phyloP scores from a whole-genome alignment of 2,329 filamentous ascomycete species.

The Trematosphaeria pertusa region DNA sequence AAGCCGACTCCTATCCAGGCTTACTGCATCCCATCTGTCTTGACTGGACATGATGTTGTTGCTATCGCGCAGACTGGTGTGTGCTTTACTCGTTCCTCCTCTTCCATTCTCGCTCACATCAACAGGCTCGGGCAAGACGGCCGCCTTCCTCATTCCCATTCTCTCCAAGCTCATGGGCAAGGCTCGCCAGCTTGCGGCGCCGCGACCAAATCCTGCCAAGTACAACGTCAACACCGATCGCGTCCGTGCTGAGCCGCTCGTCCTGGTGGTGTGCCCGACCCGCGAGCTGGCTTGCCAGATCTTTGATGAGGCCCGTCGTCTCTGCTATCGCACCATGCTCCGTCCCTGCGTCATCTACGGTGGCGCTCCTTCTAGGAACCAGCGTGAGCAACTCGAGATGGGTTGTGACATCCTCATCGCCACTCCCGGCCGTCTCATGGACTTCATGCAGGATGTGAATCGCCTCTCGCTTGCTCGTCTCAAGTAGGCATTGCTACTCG shows the following conservation, averaged over 20 bases:
- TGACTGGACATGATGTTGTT: slow-evolving; percentile 80
- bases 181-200: slow-evolving; percentile 82
- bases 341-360: slow-evolving; percentile 91
- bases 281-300: slow-evolving; percentile 94
- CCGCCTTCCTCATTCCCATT: slow-evolving; percentile 88
- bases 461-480: slow-evolving; percentile 77
- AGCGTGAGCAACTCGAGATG: slow-evolving; percentile 75
- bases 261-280: slow-evolving; percentile 84
- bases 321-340: slow-evolving; percentile 94
- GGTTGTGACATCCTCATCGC: slow-evolving; percentile 91
- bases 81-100: too few species aligned
- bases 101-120: background rate
- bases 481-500: slow-evolving; percentile 62
- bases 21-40: slow-evolving; percentile 81
- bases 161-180: slow-evolving; percentile 95
- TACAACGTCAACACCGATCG: slow-evolving; percentile 60
- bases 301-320: slow-evolving; percentile 89
- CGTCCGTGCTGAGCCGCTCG: slow-evolving; percentile 82
- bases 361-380: slow-evolving; percentile 73
- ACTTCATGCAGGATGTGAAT: slow-evolving; percentile 78
- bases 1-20: slow-evolving; percentile 85
- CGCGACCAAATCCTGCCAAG: slow-evolving; percentile 70
- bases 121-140: slow-evolving; percentile 95
- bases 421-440: slow-evolving; percentile 83
- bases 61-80: slow-evolving; percentile 91